Evolutionary conservation across 352 stramenopile species (phyloP), one percentile per base, ranked within the genome.

Genomic region (Nothophytophthora sp.): DNA sequence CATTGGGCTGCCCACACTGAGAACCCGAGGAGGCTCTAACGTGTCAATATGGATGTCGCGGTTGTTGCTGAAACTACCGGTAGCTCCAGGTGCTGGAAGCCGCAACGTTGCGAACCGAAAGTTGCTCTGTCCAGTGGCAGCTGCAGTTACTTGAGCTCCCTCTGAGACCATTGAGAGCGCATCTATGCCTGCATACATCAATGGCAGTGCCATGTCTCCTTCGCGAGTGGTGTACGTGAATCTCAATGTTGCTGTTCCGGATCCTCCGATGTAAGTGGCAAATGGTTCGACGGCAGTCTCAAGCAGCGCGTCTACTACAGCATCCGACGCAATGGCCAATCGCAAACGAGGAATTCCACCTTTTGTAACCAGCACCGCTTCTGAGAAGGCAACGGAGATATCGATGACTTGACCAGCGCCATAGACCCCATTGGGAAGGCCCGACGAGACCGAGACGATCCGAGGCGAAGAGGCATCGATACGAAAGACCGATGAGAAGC

Each of bases 31-130:
- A 5, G 72, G 68, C n/a, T 86, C 76, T 0, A 69, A 39, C 0
- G 72, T 86, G 28, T 91, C 77, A 19, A 94, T 72, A 8, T 73
- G 70, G 35, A 94, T 80, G 29, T 88, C 69, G 4, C 70, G 63
- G n/a, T 73, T 78, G 15, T 79, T 81, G 25, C 79, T 90, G 5
- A 92, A 42, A 50, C 76, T 90, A 7, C 66, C 74, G 0, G 66
- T 79, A 2, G 65, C 16, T 18, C 60, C 50, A 1, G 76, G 66
- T 2, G 55, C 22, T 11, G 81, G 81, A 4, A 92, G 50, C 0
- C 70, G 59, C 7, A 86, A 38, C 7, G 76, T 63, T 1, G 71
- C 75, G 5, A 64, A 42, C 2, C 70, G 73, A 38, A 69, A 72
- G 24, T 47, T 59, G 1, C 56, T 40, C 12, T 57, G 42, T 0